Evolutionary conservation across 768 basidiomycete species (phyloP).

Genomic region (Phaffia australis): DNA sequence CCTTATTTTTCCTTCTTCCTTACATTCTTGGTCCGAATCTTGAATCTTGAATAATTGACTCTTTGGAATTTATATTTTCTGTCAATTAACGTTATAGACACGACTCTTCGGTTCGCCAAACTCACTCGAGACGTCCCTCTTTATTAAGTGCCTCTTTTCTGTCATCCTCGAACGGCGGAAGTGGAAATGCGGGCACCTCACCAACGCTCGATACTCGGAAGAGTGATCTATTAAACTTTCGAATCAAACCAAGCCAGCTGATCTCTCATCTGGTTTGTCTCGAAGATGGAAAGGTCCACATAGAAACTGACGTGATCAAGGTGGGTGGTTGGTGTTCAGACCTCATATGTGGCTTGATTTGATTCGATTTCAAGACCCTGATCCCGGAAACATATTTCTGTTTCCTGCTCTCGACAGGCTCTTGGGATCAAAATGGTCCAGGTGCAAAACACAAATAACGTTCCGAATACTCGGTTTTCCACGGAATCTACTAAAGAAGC

Average conservation of each 20-base stretch:
- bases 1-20: not conserved
- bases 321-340: too few species aligned
- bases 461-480: too few species aligned
- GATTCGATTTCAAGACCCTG: too few species aligned
- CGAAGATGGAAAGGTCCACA: slow-evolving; percentile 50
- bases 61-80: not conserved
- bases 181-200: slow-evolving; percentile 31
- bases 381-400: too few species aligned
- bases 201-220: slow-evolving; percentile 51
- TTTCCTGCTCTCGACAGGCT: too few species aligned
- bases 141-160: not conserved
- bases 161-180: slow-evolving; percentile 28
- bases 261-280: slow-evolving; percentile 77
- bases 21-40: not conserved
- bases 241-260: slow-evolving; percentile 61
- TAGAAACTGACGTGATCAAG: slow-evolving; percentile 53
- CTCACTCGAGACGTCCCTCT: not conserved
- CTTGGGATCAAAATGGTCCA: too few species aligned
- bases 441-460: too few species aligned
- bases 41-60: not conserved
- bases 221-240: not conserved
- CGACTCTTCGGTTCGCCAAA: slow-evolving; percentile 2
- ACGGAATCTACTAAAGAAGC: too few species aligned
- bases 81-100: slow-evolving; percentile 7
- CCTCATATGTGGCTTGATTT: too few species aligned